Base-by-base conservation (phyloP, 2,329 filamentous ascomycete genomes). In the Fusarium sp. region DNA sequence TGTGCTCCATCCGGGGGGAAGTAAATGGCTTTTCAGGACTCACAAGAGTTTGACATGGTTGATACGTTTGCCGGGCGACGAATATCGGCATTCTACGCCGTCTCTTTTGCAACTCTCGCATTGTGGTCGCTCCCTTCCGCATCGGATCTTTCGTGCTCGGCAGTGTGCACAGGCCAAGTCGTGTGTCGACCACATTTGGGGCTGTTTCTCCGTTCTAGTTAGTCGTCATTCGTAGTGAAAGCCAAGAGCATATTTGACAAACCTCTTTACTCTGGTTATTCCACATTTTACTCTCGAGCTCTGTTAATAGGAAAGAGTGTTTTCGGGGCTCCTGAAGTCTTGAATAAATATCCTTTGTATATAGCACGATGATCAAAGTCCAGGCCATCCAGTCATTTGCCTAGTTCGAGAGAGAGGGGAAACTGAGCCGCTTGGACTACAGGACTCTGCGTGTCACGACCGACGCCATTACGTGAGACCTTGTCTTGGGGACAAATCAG, bases 51-150 rank as follows among this genome's bases (percentile, higher is more conserved):
- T 70, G 48, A 70, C 68, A 33, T 70, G 68, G 36, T 70, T 70
- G 52, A 70, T 67, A 8, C 68, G 68, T 45, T 70, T 70, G 9
- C 68, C 68, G 7, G 68, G 68, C 5, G 68, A 70, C 25, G 68
- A 70, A 53, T 70, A 70, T 51, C 68, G 57, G 46, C 68, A 70
- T 9, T 70, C 68, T n/a, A 70, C 68, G 27, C 68, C 68, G 33
- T 70, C 68, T 55, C 68, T 55, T 46, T 70, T 70, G 46, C 68
- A 70, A 36, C 68, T 70, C 56, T 70, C 68, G 44, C 68, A 70
- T 15, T 70, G 68, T 17, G 68, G 68, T 11, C 68, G 66, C 36
- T 70, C 68, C 36, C 68, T 61, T 5, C 68, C 68, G 29, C 68
- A 70, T 23, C 68, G 61, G 17, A 70, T 70, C 53, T 70, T 70